Conservation (phyloP, 139 green algal genomes). For the Coelastrella sp. region DNA sequence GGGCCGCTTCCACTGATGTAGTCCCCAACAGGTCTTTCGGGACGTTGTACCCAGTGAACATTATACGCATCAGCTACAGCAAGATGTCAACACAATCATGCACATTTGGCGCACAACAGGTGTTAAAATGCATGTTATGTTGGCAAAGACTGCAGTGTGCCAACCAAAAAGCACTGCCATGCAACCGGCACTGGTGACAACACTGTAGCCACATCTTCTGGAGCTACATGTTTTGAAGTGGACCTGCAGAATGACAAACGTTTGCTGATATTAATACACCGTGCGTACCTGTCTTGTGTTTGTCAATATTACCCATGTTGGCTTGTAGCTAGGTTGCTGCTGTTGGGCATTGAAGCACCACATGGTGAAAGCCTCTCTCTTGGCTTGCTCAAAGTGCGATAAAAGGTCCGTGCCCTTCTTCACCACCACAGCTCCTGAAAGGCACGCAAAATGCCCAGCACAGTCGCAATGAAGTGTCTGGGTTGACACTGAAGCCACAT, state of each 20-base stretch:
- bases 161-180: neutral
- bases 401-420: neutral
- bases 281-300: neutral
- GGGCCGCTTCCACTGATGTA: neutral
- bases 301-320: conserved; percentile 18
- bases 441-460: neutral
- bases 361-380: conserved; percentile 24
- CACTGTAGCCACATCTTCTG: neutral
- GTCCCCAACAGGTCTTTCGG: neutral
- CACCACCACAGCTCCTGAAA: conserved; percentile 19
- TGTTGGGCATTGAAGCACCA: conserved; percentile 18
- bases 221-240: neutral
- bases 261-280: neutral
- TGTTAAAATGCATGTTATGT: neutral
- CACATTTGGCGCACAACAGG: neutral
- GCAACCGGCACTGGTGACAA: neutral
- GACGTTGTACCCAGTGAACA: neutral
- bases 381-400: conserved; percentile 16
- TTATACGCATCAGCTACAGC: neutral
- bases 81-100: neutral
- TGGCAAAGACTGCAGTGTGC: neutral
- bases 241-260: neutral
- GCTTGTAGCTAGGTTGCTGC: neutral
- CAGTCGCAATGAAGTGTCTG: neutral
- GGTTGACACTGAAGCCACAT: neutral